These are phyloP conservation scores for Cryoendolithus antarcticus DNA, from an alignment of 2,329 filamentous ascomycete genomes.

Conservation along the genomic window DNA sequence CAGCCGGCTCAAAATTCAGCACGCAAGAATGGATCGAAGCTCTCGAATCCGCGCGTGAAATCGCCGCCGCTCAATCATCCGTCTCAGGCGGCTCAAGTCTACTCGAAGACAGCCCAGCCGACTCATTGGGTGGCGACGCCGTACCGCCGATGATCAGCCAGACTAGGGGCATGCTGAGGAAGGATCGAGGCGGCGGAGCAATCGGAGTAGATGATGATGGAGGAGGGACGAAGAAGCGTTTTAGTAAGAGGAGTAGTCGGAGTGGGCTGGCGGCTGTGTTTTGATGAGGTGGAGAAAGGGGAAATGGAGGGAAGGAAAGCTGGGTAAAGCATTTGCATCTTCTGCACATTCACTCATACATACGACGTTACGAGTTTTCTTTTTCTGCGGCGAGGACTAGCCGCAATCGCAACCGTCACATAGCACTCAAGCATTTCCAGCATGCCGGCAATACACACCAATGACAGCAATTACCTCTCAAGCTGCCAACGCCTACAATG, in stretches of 20 bases:
- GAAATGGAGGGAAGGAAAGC: too few relatives aligned
- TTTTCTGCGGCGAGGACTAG: too few relatives aligned
- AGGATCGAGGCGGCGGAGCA: slow-evolving; percentile 32
- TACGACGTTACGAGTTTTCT: too few relatives aligned
- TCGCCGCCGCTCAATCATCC: slow-evolving; percentile 60
- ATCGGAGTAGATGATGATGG: slow-evolving; percentile 19
- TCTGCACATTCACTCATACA: too few relatives aligned
- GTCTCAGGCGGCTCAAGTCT: slow-evolving; percentile 42
- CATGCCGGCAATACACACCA: too few relatives aligned
- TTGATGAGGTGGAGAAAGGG: slow-evolving; percentile 24
- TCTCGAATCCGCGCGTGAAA: slow-evolving; percentile 72
- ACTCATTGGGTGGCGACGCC: slow-evolving; percentile 51
- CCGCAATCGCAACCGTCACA: too few relatives aligned
- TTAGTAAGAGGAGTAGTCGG: slow-evolving; percentile 88
- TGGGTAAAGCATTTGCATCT: too few relatives aligned
- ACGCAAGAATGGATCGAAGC: slow-evolving; percentile 89
- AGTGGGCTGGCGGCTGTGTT: slow-evolving; percentile 87
- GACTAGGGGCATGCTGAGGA: slow-evolving; percentile 22
- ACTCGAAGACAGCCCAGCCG: slow-evolving; percentile 56
- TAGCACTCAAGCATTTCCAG: too few relatives aligned
- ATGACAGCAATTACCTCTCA: too few relatives aligned
- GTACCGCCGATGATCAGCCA: slow-evolving; percentile 19
- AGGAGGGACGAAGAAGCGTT: slow-evolving; percentile 40
- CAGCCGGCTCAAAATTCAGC: slow-evolving; percentile 52
- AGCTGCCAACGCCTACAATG: too few relatives aligned